A percentile compares a stretch with the other conserved stretches of the same genome.
phyloP scores from a whole-genome alignment of 1,284 basidiomycete species.

The Microbotryum intermedium region DNA sequence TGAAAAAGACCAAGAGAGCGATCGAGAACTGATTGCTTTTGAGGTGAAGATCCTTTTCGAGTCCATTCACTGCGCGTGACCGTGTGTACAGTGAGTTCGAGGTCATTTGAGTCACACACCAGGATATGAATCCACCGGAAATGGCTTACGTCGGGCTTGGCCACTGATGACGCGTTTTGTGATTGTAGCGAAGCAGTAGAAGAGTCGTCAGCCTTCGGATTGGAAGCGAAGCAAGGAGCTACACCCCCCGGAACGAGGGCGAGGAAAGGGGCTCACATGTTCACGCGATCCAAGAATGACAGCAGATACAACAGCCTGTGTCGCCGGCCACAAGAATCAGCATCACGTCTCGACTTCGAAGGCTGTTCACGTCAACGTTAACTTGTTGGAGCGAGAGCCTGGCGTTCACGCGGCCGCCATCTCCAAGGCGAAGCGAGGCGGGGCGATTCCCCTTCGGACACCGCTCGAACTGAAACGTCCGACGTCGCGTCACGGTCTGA shows the following conservation, averaged over 20 bases:
- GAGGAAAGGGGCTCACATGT: slow-evolving; percentile 42
- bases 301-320: slow-evolving; percentile 33
- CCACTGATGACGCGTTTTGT: slow-evolving; percentile 17
- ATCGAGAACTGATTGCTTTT: slow-evolving; percentile 27
- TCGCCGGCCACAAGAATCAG: too few relatives aligned
- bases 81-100: too few relatives aligned
- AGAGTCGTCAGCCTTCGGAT: not conserved
- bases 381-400: too few relatives aligned
- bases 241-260: too few relatives aligned
- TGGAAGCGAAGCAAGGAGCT: too few relatives aligned
- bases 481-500: not conserved
- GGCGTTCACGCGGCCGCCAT: too few relatives aligned
- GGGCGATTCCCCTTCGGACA: not conserved
- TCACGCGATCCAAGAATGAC: slow-evolving; percentile 46
- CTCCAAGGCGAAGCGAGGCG: not conserved
- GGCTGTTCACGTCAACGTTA: too few relatives aligned
- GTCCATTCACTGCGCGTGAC: slow-evolving; percentile 31
- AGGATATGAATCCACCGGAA: not conserved
- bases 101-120: not conserved
- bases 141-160: slow-evolving; percentile 5
- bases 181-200: not conserved
- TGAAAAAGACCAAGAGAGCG: slow-evolving; percentile 32
- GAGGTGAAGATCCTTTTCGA: slow-evolving; percentile 40
- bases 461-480: not conserved
- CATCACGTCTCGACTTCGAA: too few relatives aligned